These are phyloP conservation scores for Annona cherimola DNA, from an alignment of 164 flowering plant species.

Conservation along the genomic window DNA sequence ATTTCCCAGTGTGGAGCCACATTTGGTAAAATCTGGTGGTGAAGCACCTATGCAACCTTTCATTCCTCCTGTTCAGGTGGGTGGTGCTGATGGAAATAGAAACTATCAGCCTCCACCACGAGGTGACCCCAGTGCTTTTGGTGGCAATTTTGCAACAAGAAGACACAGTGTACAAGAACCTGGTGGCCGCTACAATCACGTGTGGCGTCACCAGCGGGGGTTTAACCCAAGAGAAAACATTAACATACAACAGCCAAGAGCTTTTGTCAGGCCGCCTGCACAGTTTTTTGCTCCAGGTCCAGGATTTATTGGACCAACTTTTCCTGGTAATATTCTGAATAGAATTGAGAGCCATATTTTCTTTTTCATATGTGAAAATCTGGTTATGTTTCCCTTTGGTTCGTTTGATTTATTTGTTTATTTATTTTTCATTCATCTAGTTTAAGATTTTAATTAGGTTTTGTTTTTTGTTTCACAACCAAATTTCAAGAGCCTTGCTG, in stretches of 20 bases:
- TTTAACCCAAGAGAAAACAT: conserved; percentile 42
- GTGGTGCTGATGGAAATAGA: conserved; percentile 31
- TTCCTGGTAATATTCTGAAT: conserved; percentile 45
- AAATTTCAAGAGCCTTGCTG: neutral
- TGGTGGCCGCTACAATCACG: conserved; percentile 40
- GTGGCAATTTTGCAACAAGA: conserved; percentile 37
- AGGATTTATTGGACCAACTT: conserved; percentile 60
- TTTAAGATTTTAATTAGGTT: neutral
- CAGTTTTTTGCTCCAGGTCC: conserved; percentile 54
- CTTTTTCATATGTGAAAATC: neutral
- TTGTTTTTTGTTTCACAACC: neutral
- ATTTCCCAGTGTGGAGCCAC: conserved; percentile 41
- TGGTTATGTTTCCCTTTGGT: neutral
- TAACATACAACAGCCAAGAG: conserved; percentile 55
- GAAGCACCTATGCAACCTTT: conserved; percentile 45
- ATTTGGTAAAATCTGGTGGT: conserved; percentile 34
- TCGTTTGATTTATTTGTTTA: neutral
- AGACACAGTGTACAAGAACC: conserved; percentile 51
- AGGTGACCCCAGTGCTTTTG: conserved; percentile 45
- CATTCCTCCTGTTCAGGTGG: conserved; percentile 45
- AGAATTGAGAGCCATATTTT: neutral
- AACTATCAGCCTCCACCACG: conserved; percentile 41
- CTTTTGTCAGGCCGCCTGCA: conserved; percentile 49
- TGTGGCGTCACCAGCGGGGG: conserved; percentile 54
- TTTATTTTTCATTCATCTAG: neutral